Evolutionary conservation across 2,329 filamentous ascomycete genomes (phyloP).

Genomic region (Calcarisporium arbuscula): DNA sequence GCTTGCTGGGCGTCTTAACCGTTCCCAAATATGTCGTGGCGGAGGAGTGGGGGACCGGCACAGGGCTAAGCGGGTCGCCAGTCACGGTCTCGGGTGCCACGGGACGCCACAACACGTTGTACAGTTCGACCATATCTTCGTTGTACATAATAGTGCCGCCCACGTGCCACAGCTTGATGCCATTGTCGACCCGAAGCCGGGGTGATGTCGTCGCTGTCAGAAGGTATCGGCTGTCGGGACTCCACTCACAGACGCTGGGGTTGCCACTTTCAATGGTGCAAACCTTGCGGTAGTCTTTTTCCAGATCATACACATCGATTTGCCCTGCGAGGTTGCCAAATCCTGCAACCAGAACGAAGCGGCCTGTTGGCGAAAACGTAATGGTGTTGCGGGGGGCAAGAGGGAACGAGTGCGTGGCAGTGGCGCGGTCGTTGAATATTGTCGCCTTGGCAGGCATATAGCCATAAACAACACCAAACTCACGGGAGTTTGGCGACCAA

Average conservation of each 20-base stretch:
- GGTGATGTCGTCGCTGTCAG: slow-evolving; percentile 97
- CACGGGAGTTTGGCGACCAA: slow-evolving; percentile 97
- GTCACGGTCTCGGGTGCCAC: slow-evolving; percentile 54
- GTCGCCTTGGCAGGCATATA: slow-evolving; percentile 99
- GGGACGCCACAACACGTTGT: slow-evolving; percentile 85
- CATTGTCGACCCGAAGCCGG: slow-evolving; percentile 91
- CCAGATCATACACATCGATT: slow-evolving; percentile 94
- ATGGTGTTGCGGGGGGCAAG: slow-evolving; percentile 91
- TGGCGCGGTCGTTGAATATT: slow-evolving; percentile 87
- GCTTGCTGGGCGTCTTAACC: slow-evolving; percentile 91
- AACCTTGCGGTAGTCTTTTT: slow-evolving; percentile 89
- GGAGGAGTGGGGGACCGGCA: slow-evolving; percentile 76
- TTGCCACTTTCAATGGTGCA: slow-evolving; percentile 93
- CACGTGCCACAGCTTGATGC: slow-evolving; percentile 91
- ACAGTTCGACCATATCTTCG: slow-evolving; percentile 90
- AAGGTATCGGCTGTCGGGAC: slow-evolving; percentile 89
- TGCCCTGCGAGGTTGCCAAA: slow-evolving; percentile 97
- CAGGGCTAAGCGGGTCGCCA: slow-evolving; percentile 63
- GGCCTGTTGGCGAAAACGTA: slow-evolving; percentile 85
- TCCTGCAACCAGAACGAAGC: slow-evolving; percentile 88
- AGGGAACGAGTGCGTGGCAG: slow-evolving; percentile 77
- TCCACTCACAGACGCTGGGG: slow-evolving; percentile 95
- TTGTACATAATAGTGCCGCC: slow-evolving; percentile 87
- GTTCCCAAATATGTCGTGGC: slow-evolving; percentile 76
- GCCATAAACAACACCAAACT: slow-evolving; percentile 96